These are phyloP conservation scores for Quercus lobata DNA, from an alignment of 331 rosid species.

Conservation along the genomic window DNA sequence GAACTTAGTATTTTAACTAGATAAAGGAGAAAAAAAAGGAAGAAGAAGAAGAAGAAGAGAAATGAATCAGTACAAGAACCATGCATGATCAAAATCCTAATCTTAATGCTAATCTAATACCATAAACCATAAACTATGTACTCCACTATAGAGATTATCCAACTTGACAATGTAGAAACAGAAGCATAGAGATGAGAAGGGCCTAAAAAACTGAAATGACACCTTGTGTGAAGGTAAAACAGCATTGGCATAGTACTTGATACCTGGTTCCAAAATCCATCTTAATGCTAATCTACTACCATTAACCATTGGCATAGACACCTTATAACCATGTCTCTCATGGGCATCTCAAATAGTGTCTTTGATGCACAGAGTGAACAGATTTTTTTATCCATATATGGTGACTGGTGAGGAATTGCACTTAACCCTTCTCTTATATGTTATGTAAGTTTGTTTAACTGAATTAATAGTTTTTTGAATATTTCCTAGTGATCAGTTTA, in stretches of 20 bases:
- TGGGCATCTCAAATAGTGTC: too few relatives aligned
- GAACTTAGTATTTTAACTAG: too few relatives aligned
- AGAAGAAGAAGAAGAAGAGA: too few relatives aligned
- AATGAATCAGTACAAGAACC: too few relatives aligned
- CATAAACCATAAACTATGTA: background rate
- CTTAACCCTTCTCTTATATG: background rate
- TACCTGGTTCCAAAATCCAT: background rate
- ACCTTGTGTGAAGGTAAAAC: background rate
- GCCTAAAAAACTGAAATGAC: background rate
- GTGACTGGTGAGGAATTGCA: background rate
- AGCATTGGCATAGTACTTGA: background rate
- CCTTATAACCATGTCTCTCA: too few relatives aligned
- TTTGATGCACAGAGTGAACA: too few relatives aligned
- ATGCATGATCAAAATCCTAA: too few relatives aligned
- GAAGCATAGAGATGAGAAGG: background rate
- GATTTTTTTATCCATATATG: too few relatives aligned
- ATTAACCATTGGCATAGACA: background rate
- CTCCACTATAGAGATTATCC: background rate
- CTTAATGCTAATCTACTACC: background rate
- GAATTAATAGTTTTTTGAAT: background rate
- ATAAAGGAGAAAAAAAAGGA: too few relatives aligned
- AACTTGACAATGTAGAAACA: background rate
- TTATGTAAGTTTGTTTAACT: background rate
- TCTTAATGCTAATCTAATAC: too few relatives aligned
- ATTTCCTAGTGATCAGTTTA: background rate